Base-by-base conservation (phyloP, 495 filamentous ascomycete species). In the Xylaria bambusicola region DNA sequence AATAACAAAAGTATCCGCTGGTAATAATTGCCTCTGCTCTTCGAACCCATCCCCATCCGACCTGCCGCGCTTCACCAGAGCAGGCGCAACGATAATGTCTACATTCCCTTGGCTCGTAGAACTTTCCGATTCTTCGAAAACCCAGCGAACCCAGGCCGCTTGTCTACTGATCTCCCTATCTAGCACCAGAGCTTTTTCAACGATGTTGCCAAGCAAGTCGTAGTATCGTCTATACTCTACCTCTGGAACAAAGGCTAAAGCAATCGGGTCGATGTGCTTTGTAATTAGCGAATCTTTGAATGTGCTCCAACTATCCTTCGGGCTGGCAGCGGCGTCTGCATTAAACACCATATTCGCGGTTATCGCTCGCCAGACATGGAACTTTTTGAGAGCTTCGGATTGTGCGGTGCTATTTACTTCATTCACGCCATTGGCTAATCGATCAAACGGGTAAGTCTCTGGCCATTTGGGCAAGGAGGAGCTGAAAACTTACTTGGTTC, bases 161-260 rank as follows among this genome's bases (percentile, higher is more conserved):
- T 47, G 44, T 27, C 44, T 47, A n/a, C 44, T 47, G 23, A 47
- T 47, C 8, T 47, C 44, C 23, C 24, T 21, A 18, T 47, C 44
- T 24, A 47, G 6, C 6, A 47, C 27, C 24, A 47, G 15, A 29
- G 44, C 23, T 24, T 47, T 47, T 27, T 47, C 23, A n/a, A 47
- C 27, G n/a, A 47, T 47, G 2, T 47, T 9, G 12, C 23, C 3
- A 5, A 47, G 44, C 9, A 27, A 13, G 4, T 26, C 44, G 13
- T 27, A n/a, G 17, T 47, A 47, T 27, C 24, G 44, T 27, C 2
- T 24, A 26, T 27, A 27, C 27, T 47, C 24, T 2, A 24, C 5
- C 21, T 3, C 5, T 8, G 13, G 24, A 12, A 47, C 8, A 27
- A 47, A 27, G 7, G 44, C 2, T 2, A 29, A 29, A 26, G 9